phyloP scores from a whole-genome alignment of 148 eudicot genomes.

The Pharnaceum exiguum region DNA sequence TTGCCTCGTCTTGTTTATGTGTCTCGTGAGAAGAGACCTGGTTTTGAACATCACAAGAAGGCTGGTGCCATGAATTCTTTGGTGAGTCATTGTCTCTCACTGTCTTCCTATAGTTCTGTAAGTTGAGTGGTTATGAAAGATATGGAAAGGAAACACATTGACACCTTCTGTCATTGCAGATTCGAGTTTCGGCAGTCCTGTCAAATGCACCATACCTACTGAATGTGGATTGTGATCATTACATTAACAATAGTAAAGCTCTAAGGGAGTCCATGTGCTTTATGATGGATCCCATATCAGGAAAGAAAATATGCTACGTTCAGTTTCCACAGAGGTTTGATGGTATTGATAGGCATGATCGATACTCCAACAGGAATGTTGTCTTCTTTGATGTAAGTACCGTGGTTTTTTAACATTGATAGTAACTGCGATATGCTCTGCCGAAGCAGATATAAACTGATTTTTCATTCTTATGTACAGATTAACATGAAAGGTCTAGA shows the following conservation, averaged over 20 bases:
- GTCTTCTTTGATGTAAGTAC: conserved; percentile 91
- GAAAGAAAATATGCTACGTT: conserved; percentile 92
- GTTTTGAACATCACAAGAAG: conserved; percentile 91
- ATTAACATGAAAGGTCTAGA: conserved; percentile 93
- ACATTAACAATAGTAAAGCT: conserved; percentile 90
- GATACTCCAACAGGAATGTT: conserved; percentile 84
- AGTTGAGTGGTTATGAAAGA: too few relatives aligned
- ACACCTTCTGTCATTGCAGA: conserved; percentile 26
- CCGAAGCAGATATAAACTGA: not conserved
- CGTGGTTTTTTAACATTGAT: not conserved
- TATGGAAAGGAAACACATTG: too few relatives aligned
- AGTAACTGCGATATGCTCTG: not conserved
- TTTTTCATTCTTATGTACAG: conserved; percentile 24
- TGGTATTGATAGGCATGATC: conserved; percentile 94
- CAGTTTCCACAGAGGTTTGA: conserved; percentile 96
- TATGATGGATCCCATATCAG: conserved; percentile 93
- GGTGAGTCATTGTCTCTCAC: conserved; percentile 33
- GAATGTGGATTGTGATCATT: conserved; percentile 96
- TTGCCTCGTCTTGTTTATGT: conserved; percentile 94
- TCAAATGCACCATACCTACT: conserved; percentile 92
- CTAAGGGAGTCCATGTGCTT: conserved; percentile 97
- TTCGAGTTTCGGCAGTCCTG: conserved; percentile 82
- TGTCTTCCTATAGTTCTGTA: not conserved
- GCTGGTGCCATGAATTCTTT: conserved; percentile 99
- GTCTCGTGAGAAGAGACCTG: conserved; percentile 98